Base-by-base conservation (phyloP, 352 stramenopile genomes). In the Thalassiosira hispida region DNA sequence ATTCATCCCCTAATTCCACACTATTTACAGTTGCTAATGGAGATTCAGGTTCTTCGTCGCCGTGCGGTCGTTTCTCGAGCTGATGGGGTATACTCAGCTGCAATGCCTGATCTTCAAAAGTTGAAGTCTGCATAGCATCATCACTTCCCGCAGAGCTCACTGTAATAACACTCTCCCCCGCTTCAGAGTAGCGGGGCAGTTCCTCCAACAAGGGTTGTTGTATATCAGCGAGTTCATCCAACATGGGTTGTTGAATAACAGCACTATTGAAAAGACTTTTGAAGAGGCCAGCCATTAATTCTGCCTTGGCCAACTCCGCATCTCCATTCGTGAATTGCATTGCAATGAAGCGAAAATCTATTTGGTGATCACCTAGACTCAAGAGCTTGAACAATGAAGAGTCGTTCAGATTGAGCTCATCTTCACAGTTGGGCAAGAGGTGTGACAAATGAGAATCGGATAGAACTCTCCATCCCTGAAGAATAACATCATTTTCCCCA, bases 291-390 rank as follows among this genome's bases (percentile, higher is more conserved):
- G 18, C 27, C 38, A 56, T 63, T 25, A 85, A 73, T 46, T 85
- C 77, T n/a, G 49, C 57, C 46, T 69, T 81, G 1, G 77, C 77
- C 16, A 59, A 57, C 40, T 55, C 61, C 8, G 49, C 31, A 70
- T 86, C 73, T 27, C 73, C 79, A 67, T 86, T 86, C 25, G 79
- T 68, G 14, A 86, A 52, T 33, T 86, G 73, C 25, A 86, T 52
- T 2, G 79, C 77, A 64, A 85, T 71, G 1, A 23, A 61, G 51
- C 61, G 62, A 55, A 85, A 85, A 78, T 85, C 70, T 25, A 85
- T 57, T 11, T 73, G 52, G 4, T 47, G 11, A 23, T 33, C n/a
- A n/a, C n/a, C 65, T 12, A 57, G 31, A 38, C 49, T 77, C 2
- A 31, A 31, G 3, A 73, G 12, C 40, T 51, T 69, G 47, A 61